A percentile compares a stretch with the other conserved stretches of the same genome.
Conservation (phyloP, 768 basidiomycete species). For the Phanerochaete carnosa region DNA sequence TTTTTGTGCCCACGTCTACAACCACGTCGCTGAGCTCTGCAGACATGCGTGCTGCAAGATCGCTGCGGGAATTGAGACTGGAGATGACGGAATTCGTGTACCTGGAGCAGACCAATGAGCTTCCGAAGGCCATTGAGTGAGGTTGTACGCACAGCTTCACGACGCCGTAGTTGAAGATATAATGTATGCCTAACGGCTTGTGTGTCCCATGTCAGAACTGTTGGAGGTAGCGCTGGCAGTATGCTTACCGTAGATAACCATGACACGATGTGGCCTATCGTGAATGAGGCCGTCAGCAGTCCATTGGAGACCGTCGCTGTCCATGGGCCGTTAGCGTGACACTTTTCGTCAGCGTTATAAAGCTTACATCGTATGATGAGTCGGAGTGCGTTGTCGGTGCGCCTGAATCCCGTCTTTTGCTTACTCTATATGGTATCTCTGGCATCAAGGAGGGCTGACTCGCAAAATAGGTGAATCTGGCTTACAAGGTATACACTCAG, state of each 20-base stretch:
- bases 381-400: constrained; percentile 12
- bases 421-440: not conserved
- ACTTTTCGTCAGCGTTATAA: no score
- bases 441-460: not conserved
- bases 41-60: not conserved
- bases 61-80: not conserved
- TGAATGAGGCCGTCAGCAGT: not conserved
- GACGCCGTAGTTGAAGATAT: not conserved
- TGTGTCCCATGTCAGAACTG: not conserved
- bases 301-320: not conserved
- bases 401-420: constrained; percentile 9
- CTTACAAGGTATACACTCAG: constrained; percentile 9
- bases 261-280: not conserved
- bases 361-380: constrained; percentile 14
- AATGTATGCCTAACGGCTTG: not conserved
- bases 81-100: not conserved
- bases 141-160: not conserved
- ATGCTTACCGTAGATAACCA: not conserved
- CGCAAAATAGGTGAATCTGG: not conserved
- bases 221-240: not conserved
- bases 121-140: not conserved
- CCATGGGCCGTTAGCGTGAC: not conserved
- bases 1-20: not conserved
- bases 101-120: not conserved
- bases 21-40: not conserved